Evolutionary conservation across 352 stramenopile genomes (phyloP), one percentile per base, ranked within the genome.

Genomic region (Pythium myriotylum): DNA sequence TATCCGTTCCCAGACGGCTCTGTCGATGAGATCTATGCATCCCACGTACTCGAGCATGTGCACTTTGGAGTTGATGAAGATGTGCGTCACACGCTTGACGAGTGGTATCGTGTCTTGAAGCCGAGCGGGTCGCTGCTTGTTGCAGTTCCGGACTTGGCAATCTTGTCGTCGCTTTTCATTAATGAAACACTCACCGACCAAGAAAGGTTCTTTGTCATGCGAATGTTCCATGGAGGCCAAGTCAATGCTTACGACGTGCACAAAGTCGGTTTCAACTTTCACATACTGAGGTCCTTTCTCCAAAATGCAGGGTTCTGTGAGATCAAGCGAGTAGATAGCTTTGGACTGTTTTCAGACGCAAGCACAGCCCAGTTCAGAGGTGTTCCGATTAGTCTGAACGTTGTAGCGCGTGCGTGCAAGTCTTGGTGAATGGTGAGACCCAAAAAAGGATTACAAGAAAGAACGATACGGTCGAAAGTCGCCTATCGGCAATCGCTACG

Each of bases 41-140:
- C 80, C 0, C 87, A 95, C 23, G 73, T 88, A 12, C 72, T 95
- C 14, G 87, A 95, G 62, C 85, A 94, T 52, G 76, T 71, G n/a
- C 69, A 72, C 27, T 85, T 88, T 42, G 79, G 74, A n/a, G 72
- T 87, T 13, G 54, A 78, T 1, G 49, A 68, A 20, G 79, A 83
- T 8, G 67, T 94, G 13, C 20, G 69, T 4, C 46, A 46, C 24
- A 90, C 83, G 19, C 60, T 95, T 10, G 59, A 59, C 9, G 87
- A 95, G 57, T 95, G 85, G 87, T 72, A 72, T 20, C 82, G 87
- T 2, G 79, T 94, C 3, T 49, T 95, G 23, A 55, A 65, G 47
- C 80, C 85, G 0, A 77, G 71, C 19, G 87, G 85, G 0, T 59
- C 75, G 23, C 41, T 95, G 1, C 62, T 87, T 17, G 68, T 92